phyloP scores from a whole-genome alignment of 1,139 yeast genomes.

The Eremothecium sinecaudum region DNA sequence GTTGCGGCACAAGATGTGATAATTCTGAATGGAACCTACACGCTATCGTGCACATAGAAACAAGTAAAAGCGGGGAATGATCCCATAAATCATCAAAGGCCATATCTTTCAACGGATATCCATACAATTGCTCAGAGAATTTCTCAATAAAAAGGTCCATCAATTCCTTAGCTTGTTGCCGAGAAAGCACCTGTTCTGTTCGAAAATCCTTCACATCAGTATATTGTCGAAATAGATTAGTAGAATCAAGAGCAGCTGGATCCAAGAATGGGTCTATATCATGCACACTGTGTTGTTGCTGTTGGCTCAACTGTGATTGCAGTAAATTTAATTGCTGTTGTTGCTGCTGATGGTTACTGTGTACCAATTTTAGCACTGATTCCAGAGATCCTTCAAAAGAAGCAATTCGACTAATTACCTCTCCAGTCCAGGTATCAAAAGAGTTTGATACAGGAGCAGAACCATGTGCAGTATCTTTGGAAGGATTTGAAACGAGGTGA shows the following conservation, averaged over 20 bases:
- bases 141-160: slow-evolving; percentile 46
- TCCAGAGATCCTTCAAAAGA: slow-evolving; percentile 41
- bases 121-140: slow-evolving; percentile 57
- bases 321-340: slow-evolving; percentile 7
- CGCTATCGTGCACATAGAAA: slow-evolving; percentile 55
- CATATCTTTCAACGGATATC: slow-evolving; percentile 49
- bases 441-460: neutral
- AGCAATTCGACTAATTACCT: slow-evolving; percentile 39
- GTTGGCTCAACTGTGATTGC: slow-evolving; percentile 3
- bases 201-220: slow-evolving; percentile 9
- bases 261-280: slow-evolving; percentile 2
- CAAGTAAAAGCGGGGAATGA: slow-evolving; percentile 48
- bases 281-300: slow-evolving; percentile 2
- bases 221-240: neutral
- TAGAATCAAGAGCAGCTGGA: neutral
- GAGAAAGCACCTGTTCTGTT: slow-evolving; percentile 12
- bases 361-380: slow-evolving; percentile 30
- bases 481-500: neutral
- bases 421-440: slow-evolving; percentile 33
- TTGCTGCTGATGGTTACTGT: slow-evolving; percentile 18
- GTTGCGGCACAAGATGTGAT: slow-evolving; percentile 31
- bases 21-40: slow-evolving; percentile 48
- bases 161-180: slow-evolving; percentile 41
- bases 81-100: slow-evolving; percentile 46
- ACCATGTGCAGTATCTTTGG: neutral